Conservation (phyloP, 1,284 basidiomycete species). For the Papiliotrema nemorosa region DNA sequence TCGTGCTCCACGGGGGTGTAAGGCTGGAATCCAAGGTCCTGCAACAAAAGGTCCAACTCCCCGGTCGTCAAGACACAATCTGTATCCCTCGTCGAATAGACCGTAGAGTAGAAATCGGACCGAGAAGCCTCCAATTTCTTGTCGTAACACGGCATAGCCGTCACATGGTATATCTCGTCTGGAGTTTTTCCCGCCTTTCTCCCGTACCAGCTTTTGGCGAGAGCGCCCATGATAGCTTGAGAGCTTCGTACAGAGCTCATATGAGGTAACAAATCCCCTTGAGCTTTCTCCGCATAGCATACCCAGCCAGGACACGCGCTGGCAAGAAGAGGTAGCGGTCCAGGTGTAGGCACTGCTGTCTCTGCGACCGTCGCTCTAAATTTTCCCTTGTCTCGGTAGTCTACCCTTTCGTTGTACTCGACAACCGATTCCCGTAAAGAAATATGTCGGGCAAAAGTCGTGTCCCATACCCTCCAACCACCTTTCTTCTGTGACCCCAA, state of each 20-base stretch:
- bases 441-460: conserved; percentile 88
- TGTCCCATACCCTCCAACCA: conserved; percentile 72
- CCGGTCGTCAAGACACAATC: conserved; percentile 98
- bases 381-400: conserved; percentile 30
- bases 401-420: conserved; percentile 72
- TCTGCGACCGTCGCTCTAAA: conserved; percentile 8
- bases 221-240: conserved; percentile 87
- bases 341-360: conserved; percentile 2
- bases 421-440: conserved; percentile 73
- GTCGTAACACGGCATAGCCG: conserved; percentile 99
- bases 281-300: conserved; percentile 98
- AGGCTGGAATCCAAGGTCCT: conserved; percentile 77
- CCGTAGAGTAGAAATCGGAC: conserved; percentile 78
- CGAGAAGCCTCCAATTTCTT: conserved; percentile 98
- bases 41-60: conserved; percentile 83
- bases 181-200: conserved; percentile 62
- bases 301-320: conserved; percentile 99
- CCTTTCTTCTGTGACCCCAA: conserved; percentile 30
- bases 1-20: conserved; percentile 32
- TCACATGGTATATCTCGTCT: conserved; percentile 83
- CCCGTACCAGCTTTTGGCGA: conserved; percentile 84
- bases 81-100: conserved; percentile 80
- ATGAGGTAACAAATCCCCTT: conserved; percentile 87
- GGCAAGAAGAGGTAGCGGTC: conserved; percentile 77
- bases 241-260: conserved; percentile 85